Evolutionary conservation across 495 filamentous ascomycete genomes (phyloP).

Genomic region (Pyrenopolyporus hunteri): DNA sequence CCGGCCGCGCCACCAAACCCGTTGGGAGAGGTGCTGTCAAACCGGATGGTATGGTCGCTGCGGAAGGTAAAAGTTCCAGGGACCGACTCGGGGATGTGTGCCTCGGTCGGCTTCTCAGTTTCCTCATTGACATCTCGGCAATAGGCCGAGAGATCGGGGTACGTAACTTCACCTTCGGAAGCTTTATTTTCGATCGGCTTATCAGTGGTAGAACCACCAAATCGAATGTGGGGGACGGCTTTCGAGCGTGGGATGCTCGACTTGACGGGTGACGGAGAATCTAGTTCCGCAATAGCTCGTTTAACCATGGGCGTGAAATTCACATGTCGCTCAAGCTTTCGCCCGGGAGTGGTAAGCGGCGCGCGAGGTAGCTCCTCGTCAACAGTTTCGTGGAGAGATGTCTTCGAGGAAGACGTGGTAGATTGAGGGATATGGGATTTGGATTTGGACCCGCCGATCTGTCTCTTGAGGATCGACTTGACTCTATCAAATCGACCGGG

Average conservation of each 20-base stretch:
- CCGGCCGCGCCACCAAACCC: constrained; percentile 57
- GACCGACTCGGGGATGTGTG: constrained; percentile 40
- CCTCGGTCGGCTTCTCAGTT: constrained; percentile 37
- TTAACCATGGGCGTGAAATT: constrained; percentile 57
- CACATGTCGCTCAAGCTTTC: constrained; percentile 51
- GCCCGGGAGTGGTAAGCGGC: constrained; percentile 56
- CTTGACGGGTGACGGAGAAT: constrained; percentile 59
- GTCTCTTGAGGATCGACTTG: constrained; percentile 56
- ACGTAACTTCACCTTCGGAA: constrained; percentile 42
- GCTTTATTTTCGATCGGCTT: constrained; percentile 15
- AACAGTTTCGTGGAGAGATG: constrained; percentile 47
- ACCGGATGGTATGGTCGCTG: constrained; percentile 61
- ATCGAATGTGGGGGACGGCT: constrained; percentile 38
- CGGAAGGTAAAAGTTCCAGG: constrained; percentile 67
- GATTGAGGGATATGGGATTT: constrained; percentile 50
- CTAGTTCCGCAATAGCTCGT: constrained; percentile 42
- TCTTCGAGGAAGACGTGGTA: constrained; percentile 45
- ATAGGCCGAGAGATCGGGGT: constrained; percentile 54
- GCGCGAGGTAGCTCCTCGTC: constrained; percentile 53
- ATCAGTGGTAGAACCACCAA: constrained; percentile 11
- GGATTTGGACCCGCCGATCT: constrained; percentile 45
- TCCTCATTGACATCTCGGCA: constrained; percentile 40
- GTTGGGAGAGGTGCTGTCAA: constrained; percentile 48
- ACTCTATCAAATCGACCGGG: constrained; percentile 55
- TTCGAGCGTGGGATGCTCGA: constrained; percentile 51